A percentile compares a stretch with the other conserved stretches of the same genome.
These are phyloP conservation scores for Sistotremastrum suecicum DNA, from an alignment of 768 basidiomycete species.

Conservation along the genomic window DNA sequence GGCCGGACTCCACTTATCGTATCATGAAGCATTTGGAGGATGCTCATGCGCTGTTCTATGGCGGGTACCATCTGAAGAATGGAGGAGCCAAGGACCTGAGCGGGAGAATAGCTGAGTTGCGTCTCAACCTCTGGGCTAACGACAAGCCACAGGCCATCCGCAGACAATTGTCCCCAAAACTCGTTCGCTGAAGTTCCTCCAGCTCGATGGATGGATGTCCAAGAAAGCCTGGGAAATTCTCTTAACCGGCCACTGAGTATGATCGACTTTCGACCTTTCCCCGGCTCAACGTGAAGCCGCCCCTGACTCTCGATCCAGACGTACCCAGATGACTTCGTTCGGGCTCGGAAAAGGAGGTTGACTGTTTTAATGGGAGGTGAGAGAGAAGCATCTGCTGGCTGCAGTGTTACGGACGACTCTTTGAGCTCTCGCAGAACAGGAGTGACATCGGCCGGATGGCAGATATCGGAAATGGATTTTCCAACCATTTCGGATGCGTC, in stretches of 20 bases:
- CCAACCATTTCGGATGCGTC: constrained; percentile 75
- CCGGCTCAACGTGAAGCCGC: constrained; percentile 78
- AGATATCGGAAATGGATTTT: constrained; percentile 62
- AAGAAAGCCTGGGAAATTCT: constrained; percentile 46
- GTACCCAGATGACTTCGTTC: constrained; percentile 49
- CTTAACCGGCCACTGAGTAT: constrained; percentile 73
- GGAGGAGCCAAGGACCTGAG: too few relatives aligned
- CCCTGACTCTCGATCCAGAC: constrained; percentile 92
- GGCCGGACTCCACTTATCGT: too few relatives aligned
- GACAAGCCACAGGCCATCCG: constrained; percentile 33
- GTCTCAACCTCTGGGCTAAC: constrained; percentile 28
- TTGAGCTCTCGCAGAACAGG: constrained; percentile 88
- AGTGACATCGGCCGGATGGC: constrained; percentile 82
- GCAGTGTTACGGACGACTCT: constrained; percentile 32
- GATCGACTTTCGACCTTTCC: constrained; percentile 90
- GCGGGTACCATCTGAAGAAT: too few relatives aligned
- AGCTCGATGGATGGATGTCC: constrained; percentile 39
- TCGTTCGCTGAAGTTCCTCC: constrained; percentile 31
- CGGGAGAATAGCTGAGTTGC: too few relatives aligned
- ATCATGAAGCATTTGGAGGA: too few relatives aligned
- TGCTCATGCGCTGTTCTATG: too few relatives aligned
- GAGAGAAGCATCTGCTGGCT: constrained; percentile 1
- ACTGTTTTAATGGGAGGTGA: constrained; percentile 37
- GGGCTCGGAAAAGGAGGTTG: constrained; percentile 75
- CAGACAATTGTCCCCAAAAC: constrained; percentile 43